phyloP scores from a whole-genome alignment of 306 rosid genomes.

The Lathyrus oleraceus region DNA sequence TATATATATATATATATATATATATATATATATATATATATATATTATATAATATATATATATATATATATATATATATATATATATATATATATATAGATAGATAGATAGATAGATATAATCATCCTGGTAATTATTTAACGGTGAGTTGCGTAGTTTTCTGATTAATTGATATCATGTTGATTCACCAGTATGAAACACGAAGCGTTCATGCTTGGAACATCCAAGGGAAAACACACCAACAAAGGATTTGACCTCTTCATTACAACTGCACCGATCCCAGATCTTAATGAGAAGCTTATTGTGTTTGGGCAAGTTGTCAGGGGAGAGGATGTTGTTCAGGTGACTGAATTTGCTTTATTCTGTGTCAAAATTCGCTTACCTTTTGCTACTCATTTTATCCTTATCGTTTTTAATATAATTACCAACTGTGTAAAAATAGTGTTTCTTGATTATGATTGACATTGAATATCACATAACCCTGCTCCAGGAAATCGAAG shows the following conservation, averaged over 20 bases:
- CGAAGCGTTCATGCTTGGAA: constrained; percentile 94
- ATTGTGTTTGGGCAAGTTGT: constrained; percentile 84
- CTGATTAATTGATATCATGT: constrained; percentile 25
- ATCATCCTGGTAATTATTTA: constrained; percentile 8
- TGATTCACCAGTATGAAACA: constrained; percentile 67
- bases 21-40: too few species aligned
- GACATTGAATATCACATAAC: constrained; percentile 28
- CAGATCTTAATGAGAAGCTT: constrained; percentile 84
- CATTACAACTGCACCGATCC: constrained; percentile 96
- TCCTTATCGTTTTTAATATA: constrained; percentile 1
- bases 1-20: too few species aligned
- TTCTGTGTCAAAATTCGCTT: constrained; percentile 20
- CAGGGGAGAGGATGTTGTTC: constrained; percentile 96
- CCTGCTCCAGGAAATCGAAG: constrained; percentile 65
- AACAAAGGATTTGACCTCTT: constrained; percentile 82
- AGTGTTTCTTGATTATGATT: constrained; percentile 27
- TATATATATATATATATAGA: too few species aligned
- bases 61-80: too few species aligned
- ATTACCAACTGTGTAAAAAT: neutral
- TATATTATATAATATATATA: too few species aligned
- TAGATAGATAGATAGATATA: too few species aligned
- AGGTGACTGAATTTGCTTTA: constrained; percentile 54
- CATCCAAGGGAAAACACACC: constrained; percentile 69
- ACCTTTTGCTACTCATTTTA: neutral
- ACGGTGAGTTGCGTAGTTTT: constrained; percentile 12